Evolutionary conservation across 768 basidiomycete species (phyloP).

Genomic region (Sarcomyxa edulis): DNA sequence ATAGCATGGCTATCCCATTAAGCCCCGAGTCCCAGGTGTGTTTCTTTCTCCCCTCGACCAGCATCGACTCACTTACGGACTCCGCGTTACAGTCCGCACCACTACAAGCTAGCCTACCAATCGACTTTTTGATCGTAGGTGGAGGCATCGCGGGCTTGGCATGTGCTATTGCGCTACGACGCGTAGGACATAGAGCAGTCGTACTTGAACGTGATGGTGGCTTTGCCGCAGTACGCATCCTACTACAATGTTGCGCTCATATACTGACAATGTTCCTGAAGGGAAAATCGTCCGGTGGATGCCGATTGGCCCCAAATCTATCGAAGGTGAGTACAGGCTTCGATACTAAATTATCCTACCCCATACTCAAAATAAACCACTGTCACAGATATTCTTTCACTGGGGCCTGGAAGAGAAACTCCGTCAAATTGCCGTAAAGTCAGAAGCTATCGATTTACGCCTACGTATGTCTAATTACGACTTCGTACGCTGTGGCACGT

Average conservation of each 20-base stretch:
- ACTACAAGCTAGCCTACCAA: constrained; percentile 17
- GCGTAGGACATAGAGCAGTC: constrained; percentile 49
- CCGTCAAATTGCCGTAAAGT: constrained; percentile 15
- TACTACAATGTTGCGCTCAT: no score
- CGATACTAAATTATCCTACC: no score
- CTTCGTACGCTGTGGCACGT: not conserved
- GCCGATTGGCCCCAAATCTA: constrained; percentile 41
- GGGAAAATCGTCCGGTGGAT: constrained; percentile 22
- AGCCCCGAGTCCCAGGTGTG: no score
- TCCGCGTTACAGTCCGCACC: constrained; percentile 3
- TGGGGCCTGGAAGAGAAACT: constrained; percentile 43
- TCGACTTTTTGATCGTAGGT: constrained; percentile 31
- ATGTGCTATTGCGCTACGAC: constrained; percentile 45
- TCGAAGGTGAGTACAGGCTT: no score
- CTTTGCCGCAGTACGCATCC: no score
- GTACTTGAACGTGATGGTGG: constrained; percentile 42
- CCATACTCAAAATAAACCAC: no score
- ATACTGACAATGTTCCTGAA: no score
- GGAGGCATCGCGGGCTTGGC: constrained; percentile 49
- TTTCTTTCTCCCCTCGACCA: no score
- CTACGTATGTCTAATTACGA: constrained; percentile 11
- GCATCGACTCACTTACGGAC: no score
- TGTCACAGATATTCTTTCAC: constrained; percentile 47
- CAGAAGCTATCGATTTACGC: constrained; percentile 19
- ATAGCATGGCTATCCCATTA: no score